phyloP scores from a whole-genome alignment of 306 rosid species.

The Prinsepia uniflora region DNA sequence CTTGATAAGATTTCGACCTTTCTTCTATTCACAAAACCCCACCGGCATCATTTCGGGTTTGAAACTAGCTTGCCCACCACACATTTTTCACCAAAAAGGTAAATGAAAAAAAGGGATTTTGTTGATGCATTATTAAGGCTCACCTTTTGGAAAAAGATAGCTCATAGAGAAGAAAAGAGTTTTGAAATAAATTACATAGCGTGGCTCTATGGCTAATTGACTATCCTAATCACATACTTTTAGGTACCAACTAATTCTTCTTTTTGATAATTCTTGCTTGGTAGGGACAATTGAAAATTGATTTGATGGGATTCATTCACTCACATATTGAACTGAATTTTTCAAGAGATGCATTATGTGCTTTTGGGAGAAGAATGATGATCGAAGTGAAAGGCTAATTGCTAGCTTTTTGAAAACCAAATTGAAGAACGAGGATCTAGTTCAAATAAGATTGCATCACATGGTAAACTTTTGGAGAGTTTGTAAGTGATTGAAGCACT shows the following conservation, averaged over 20 bases:
- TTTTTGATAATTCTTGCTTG: neutral
- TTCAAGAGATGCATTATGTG: neutral
- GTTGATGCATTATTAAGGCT: neutral
- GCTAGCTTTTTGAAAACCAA: neutral
- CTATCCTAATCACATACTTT: neutral
- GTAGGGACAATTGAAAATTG: neutral
- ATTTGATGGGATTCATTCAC: neutral
- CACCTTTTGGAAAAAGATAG: neutral
- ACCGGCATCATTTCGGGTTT: conserved; percentile 9
- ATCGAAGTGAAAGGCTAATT: no score
- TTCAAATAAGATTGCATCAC: conserved; percentile 3
- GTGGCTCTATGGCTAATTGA: neutral
- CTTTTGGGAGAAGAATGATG: neutral
- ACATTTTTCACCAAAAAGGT: neutral
- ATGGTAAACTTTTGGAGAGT: neutral
- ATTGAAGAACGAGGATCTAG: conserved; percentile 1
- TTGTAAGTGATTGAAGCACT: neutral
- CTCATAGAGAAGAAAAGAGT: neutral
- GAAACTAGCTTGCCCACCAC: conserved; percentile 11
- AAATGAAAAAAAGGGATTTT: neutral
- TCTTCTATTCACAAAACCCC: neutral
- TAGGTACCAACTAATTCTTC: neutral
- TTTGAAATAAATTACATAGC: neutral
- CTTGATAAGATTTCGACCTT: neutral
- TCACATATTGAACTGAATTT: neutral